Evolutionary conservation across 805 yeast species (phyloP).

Genomic region (Ogataea wickerhamii): DNA sequence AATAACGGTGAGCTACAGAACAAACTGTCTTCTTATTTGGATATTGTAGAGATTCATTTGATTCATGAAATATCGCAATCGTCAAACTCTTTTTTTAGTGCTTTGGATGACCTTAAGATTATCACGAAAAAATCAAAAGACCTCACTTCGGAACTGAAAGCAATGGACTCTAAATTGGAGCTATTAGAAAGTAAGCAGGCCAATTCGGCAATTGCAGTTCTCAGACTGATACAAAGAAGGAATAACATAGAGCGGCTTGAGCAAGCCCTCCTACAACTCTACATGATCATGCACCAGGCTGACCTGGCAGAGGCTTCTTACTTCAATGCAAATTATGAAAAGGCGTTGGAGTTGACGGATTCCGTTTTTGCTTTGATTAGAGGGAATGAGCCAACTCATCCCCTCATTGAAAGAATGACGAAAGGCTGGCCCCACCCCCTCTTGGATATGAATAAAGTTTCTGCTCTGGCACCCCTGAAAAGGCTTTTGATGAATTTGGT

Average conservation of each 20-base stretch:
- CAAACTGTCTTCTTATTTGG: constrained; percentile 75
- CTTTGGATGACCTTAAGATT: constrained; percentile 71
- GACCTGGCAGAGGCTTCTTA: constrained; percentile 48
- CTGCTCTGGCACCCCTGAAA: constrained; percentile 48
- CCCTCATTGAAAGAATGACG: constrained; percentile 29
- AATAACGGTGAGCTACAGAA: constrained; percentile 66
- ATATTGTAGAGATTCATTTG: constrained; percentile 75
- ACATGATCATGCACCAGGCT: constrained; percentile 41
- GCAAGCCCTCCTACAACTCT: constrained; percentile 55
- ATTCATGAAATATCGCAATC: constrained; percentile 81
- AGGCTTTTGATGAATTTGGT: constrained; percentile 54
- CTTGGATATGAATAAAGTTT: constrained; percentile 40
- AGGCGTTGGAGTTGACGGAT: constrained; percentile 56
- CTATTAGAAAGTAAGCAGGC: constrained; percentile 48
- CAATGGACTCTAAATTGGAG: constrained; percentile 44
- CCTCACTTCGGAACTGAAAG: constrained; percentile 46
- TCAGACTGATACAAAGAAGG: constrained; percentile 48
- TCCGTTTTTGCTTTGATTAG: constrained; percentile 53
- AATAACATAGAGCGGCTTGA: constrained; percentile 62
- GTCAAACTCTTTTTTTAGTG: constrained; percentile 79
- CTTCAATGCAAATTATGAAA: constrained; percentile 43
- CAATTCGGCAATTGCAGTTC: constrained; percentile 44
- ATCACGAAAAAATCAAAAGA: constrained; percentile 53
- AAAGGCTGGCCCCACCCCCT: constrained; percentile 44
- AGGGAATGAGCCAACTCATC: constrained; percentile 42